These are phyloP conservation scores for Echinosophora koreensis DNA, from an alignment of 306 rosid species.

Conservation along the genomic window DNA sequence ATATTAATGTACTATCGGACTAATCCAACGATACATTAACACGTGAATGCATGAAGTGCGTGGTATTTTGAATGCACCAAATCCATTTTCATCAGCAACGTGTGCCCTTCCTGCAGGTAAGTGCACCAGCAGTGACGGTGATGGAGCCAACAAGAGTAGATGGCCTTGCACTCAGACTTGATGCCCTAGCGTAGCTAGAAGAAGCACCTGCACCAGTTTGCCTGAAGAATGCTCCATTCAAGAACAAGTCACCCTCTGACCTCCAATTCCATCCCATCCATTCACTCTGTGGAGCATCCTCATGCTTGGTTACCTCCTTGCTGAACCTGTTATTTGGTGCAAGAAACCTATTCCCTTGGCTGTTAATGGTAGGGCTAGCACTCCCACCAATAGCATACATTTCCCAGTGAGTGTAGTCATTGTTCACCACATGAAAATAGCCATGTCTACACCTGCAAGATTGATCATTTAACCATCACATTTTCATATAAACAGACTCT, in stretches of 20 bases:
- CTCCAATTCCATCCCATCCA: constrained; percentile 91
- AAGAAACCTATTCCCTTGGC: constrained; percentile 86
- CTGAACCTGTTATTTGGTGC: constrained; percentile 67
- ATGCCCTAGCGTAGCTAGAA: constrained; percentile 74
- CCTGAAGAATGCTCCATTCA: constrained; percentile 83
- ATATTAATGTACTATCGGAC: too few species aligned
- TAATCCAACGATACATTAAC: too few species aligned
- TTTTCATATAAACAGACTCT: not conserved
- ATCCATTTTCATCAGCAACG: constrained; percentile 54
- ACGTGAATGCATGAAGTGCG: too few species aligned
- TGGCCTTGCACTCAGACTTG: constrained; percentile 86
- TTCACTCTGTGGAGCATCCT: constrained; percentile 67
- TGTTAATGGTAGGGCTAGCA: constrained; percentile 81
- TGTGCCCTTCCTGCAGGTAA: constrained; percentile 68
- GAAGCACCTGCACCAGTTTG: constrained; percentile 75
- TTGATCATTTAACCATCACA: not conserved
- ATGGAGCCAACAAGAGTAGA: constrained; percentile 84
- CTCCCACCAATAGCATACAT: constrained; percentile 98
- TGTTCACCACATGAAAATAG: constrained; percentile 91
- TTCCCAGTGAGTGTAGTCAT: constrained; percentile 95
- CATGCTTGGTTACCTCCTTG: constrained; percentile 90
- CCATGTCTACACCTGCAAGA: constrained; percentile 84
- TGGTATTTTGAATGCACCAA: too few species aligned
- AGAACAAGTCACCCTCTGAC: constrained; percentile 80
- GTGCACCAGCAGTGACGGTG: constrained; percentile 81